Evolutionary conservation across 768 basidiomycete genomes (phyloP), one percentile per base, ranked within the genome.

Genomic region (Aureoboletus auriporus): DNA sequence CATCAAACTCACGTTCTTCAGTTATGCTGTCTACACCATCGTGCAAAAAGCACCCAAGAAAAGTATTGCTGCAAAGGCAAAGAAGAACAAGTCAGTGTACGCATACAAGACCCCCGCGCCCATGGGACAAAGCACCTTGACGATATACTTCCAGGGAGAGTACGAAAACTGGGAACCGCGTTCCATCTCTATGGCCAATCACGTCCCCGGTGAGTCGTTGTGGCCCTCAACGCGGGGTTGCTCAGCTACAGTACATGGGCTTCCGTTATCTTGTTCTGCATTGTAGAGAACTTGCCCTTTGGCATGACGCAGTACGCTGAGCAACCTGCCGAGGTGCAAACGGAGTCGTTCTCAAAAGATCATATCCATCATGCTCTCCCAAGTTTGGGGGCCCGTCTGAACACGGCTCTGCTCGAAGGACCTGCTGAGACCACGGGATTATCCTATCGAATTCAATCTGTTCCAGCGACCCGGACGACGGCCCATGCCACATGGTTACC

Each of bases 171-270:
- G 64, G 62, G 57, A 58, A 3, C 62, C 60, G 35, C 58, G 58
- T 36, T 55, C 60, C 28, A 31, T 37, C 8, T 54, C 63, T 20
- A 37, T 61, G 14, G 30, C 31, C 20, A 42, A 55, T 17, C 50
- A 45, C 36, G 42, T 54, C 23, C 71, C 77, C 1, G 71, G 77
- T 52, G n/a, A n/a, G 76, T 70, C 14, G 61, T 78, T 45, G 54
- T 78, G 30, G 74, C 64, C 3, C 59, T 64, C 39, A 72, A 75
- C 51, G 72, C 74, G 2, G 74, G 71, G 26, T 54, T 75, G 20
- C 60, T 63, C 29, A 55, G 65, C 29, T 73, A 73, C 51, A 49
- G 46, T 4, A 55, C 64, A 13, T 77, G 76, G 75, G 44, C 55
- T 3, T 55, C 59, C 28, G 72, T 69, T 39, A 60, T 74, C 46